phyloP scores from a whole-genome alignment of 441 rosid genomes.

The Mallotus repandus region DNA sequence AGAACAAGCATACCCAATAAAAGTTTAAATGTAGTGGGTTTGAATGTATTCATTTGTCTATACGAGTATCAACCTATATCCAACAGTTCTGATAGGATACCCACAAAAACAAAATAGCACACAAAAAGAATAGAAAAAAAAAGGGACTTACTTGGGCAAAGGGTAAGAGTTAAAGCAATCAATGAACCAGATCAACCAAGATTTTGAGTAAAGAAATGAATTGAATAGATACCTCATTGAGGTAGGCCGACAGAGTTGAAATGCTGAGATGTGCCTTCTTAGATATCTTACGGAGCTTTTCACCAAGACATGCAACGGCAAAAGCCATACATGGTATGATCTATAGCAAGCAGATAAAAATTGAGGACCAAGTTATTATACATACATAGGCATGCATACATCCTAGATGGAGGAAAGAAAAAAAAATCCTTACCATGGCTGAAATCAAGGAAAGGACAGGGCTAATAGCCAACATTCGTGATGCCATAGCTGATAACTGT shows the following conservation, averaged over 20 bases:
- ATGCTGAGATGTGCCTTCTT: conserved; percentile 61
- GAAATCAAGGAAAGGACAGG: conserved; percentile 71
- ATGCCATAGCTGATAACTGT: conserved; percentile 77
- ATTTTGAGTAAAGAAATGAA: not conserved
- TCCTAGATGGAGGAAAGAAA: not conserved
- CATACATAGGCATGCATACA: not conserved
- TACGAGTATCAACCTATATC: not conserved
- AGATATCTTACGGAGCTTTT: conserved; percentile 69
- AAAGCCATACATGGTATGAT: conserved; percentile 74
- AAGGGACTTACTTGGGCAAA: not conserved
- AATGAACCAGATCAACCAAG: not conserved
- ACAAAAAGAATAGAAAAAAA: not conserved
- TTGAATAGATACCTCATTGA: conserved; percentile 63
- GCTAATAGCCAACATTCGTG: conserved; percentile 77
- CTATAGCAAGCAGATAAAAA: conserved; percentile 34
- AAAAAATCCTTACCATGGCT: conserved; percentile 52
- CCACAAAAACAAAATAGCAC: not conserved
- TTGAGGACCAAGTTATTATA: conserved; percentile 11
- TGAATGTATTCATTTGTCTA: not conserved
- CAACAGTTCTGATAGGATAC: not conserved
- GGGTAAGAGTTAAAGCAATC: not conserved
- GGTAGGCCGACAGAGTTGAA: conserved; percentile 71
- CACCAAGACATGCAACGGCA: conserved; percentile 67
- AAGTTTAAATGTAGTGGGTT: not conserved
- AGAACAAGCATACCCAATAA: not conserved